phyloP scores from a whole-genome alignment of 805 yeast species.

The Ogataea ramenticola region DNA sequence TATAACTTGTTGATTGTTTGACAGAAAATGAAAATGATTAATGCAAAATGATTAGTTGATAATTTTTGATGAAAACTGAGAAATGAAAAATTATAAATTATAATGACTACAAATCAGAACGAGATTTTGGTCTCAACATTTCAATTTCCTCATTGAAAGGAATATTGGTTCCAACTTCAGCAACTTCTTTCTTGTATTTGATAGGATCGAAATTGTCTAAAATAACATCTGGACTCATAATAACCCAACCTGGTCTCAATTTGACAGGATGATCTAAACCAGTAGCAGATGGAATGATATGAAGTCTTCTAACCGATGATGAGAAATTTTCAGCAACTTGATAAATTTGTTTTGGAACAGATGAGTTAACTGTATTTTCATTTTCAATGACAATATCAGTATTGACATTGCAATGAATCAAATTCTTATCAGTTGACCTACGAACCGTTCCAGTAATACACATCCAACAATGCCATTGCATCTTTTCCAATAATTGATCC shows the following conservation, averaged over 20 bases:
- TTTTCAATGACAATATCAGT: slow-evolving; percentile 78
- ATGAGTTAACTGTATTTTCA: slow-evolving; percentile 26
- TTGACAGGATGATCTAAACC: slow-evolving; percentile 59
- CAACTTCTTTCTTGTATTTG: slow-evolving; percentile 37
- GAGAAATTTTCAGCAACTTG: slow-evolving; percentile 84
- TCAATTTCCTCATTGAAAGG: slow-evolving; percentile 74
- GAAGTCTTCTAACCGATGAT: slow-evolving; percentile 72
- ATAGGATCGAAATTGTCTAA: slow-evolving; percentile 58
- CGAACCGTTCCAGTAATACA: slow-evolving; percentile 93
- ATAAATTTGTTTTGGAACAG: slow-evolving; percentile 73
- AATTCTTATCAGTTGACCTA: slow-evolving; percentile 72
- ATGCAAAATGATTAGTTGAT: too few species aligned
- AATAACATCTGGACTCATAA: slow-evolving; percentile 77
- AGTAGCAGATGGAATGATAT: slow-evolving; percentile 70
- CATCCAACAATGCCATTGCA: slow-evolving; percentile 98
- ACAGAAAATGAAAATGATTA: too few species aligned
- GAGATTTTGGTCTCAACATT: slow-evolving; percentile 76
- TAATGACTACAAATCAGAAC: slow-evolving; percentile 20
- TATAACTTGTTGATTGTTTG: too few species aligned
- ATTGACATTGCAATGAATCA: slow-evolving; percentile 88
- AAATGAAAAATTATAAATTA: too few species aligned
- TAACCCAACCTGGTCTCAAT: slow-evolving; percentile 84
- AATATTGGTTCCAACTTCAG: slow-evolving; percentile 42
- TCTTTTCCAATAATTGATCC: slow-evolving; percentile 51
- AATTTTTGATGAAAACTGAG: too few species aligned